phyloP scores from a whole-genome alignment of 805 yeast species.

The Zygosaccharomyces bailii region DNA sequence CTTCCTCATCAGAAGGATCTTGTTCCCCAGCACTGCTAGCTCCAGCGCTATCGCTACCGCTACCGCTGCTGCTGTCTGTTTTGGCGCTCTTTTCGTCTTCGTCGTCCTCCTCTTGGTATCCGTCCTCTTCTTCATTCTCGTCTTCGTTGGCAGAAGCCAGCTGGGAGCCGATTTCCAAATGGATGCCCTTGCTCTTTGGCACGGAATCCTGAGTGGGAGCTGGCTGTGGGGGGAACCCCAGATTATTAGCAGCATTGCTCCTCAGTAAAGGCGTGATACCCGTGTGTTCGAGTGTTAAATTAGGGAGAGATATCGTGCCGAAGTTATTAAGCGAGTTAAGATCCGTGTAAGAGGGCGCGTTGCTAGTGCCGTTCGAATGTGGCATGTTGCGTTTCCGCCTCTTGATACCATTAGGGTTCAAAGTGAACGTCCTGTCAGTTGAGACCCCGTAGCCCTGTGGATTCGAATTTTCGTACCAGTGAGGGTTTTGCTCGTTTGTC shows the following conservation, averaged over 20 bases:
- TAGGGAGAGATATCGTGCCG: slow-evolving; percentile 24
- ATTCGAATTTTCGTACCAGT: slow-evolving; percentile 3
- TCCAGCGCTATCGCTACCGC: slow-evolving; percentile 12
- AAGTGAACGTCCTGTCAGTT: slow-evolving; percentile 22
- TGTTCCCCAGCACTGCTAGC: slow-evolving; percentile 16
- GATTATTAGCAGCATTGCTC: slow-evolving; percentile 4
- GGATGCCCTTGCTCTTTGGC: slow-evolving; percentile 1
- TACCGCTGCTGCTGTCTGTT: slow-evolving; percentile 5
- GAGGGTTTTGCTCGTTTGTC: slow-evolving; percentile 5
- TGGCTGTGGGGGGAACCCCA: slow-evolving; percentile 4
- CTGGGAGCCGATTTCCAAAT: slow-evolving; percentile 17
- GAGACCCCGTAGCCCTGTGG: slow-evolving; percentile 9
- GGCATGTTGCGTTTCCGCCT: slow-evolving; percentile 17
- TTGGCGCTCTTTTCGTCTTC: slow-evolving; percentile 9
- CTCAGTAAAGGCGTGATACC: slow-evolving; percentile 17
- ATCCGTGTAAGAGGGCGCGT: slow-evolving; percentile 16
- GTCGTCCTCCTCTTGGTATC: slow-evolving; percentile 22
- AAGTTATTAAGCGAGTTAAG: slow-evolving; percentile 16
- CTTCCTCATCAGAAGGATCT: slow-evolving; percentile 17
- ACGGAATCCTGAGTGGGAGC: background rate
- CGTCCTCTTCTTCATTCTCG: slow-evolving; percentile 24
- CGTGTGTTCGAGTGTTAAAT: slow-evolving; percentile 21
- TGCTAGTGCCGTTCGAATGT: slow-evolving; percentile 14
- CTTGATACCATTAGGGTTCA: slow-evolving; percentile 36
- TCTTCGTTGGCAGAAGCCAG: slow-evolving; percentile 12